Evolutionary conservation across 2,329 filamentous ascomycete species (phyloP).

Genomic region (Calycina herbarum): DNA sequence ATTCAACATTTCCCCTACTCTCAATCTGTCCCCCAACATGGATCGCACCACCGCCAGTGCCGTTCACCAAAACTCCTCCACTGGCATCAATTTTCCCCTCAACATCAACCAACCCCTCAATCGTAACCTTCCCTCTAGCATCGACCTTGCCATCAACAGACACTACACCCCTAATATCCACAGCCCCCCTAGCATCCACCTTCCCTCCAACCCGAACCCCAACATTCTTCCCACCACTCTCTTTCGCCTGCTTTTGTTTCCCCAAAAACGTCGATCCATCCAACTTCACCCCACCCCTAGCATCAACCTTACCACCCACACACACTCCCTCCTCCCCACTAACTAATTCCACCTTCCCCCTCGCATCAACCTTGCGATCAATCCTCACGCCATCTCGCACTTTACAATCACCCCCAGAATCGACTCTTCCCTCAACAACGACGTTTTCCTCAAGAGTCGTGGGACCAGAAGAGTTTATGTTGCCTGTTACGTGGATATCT

Average conservation of each 20-base stretch:
- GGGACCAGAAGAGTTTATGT: constrained; percentile 17
- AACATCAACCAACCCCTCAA: constrained; percentile 14
- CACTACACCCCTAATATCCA: constrained; percentile 4
- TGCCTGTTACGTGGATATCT: constrained; percentile 24
- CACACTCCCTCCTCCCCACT: not conserved
- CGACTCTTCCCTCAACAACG: constrained; percentile 20
- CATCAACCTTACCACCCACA: not conserved
- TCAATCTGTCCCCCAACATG: constrained; percentile 20
- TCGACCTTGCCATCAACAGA: not conserved
- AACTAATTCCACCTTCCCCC: not conserved
- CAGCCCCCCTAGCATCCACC: constrained; percentile 6
- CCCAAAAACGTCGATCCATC: constrained; percentile 5
- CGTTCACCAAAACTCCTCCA: constrained; percentile 4
- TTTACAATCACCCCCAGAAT: constrained; percentile 13
- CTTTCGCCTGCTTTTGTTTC: not conserved
- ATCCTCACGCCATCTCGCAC: constrained; percentile 17
- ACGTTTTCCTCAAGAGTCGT: constrained; percentile 20
- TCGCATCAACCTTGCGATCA: not conserved
- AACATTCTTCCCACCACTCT: constrained; percentile 15
- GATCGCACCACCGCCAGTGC: constrained; percentile 3
- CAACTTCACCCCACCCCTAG: constrained; percentile 11
- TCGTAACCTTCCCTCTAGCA: constrained; percentile 6
- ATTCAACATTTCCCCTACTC: constrained; percentile 17
- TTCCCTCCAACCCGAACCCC: constrained; percentile 15
- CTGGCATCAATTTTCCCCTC: constrained; percentile 22